phyloP scores from a whole-genome alignment of 345 rosid species.

The Crucihimalaya himalaica region DNA sequence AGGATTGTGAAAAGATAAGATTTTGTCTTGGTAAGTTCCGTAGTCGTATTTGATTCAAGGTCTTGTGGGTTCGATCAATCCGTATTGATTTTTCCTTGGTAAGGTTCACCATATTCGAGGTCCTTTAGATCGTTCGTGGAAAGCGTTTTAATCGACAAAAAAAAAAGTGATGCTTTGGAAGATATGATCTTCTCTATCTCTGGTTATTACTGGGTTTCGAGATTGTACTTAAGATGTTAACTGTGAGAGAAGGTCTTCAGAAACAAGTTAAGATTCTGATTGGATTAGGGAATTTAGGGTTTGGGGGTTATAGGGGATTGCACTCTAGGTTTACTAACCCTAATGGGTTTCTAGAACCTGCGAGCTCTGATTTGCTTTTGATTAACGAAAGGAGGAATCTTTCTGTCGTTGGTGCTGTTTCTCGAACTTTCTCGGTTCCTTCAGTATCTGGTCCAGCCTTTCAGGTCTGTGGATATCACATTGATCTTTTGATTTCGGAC shows the following conservation, averaged over 20 bases:
- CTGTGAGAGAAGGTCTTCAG: conserved; percentile 53
- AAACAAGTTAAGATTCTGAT: conserved; percentile 50
- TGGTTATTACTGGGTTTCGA: conserved; percentile 41
- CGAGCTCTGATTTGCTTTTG: conserved; percentile 56
- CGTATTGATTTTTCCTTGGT: not conserved
- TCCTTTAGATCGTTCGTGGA: conserved; percentile 6
- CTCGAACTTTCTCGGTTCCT: conserved; percentile 78
- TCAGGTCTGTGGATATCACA: conserved; percentile 87
- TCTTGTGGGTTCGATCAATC: conserved; percentile 5
- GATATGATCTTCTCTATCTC: conserved; percentile 53
- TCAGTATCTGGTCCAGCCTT: conserved; percentile 89
- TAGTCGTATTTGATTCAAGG: too few relatives aligned
- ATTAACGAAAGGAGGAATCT: conserved; percentile 62
- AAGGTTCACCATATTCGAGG: conserved; percentile 2
- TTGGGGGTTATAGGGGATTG: conserved; percentile 55
- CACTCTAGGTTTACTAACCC: conserved; percentile 55
- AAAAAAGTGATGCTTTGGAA: conserved; percentile 33
- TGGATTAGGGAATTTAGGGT: conserved; percentile 56
- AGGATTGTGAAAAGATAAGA: not conserved
- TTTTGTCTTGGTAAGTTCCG: conserved; percentile 21
- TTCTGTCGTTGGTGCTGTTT: conserved; percentile 79
- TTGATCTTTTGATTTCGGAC: conserved; percentile 59
- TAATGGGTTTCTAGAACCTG: conserved; percentile 56
- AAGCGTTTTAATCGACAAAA: not conserved
- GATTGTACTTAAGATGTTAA: conserved; percentile 57